A percentile compares a stretch with the other conserved stretches of the same genome.
Evolutionary conservation across 306 rosid species (phyloP).

Genomic region (Sechiopsis laciniata): DNA sequence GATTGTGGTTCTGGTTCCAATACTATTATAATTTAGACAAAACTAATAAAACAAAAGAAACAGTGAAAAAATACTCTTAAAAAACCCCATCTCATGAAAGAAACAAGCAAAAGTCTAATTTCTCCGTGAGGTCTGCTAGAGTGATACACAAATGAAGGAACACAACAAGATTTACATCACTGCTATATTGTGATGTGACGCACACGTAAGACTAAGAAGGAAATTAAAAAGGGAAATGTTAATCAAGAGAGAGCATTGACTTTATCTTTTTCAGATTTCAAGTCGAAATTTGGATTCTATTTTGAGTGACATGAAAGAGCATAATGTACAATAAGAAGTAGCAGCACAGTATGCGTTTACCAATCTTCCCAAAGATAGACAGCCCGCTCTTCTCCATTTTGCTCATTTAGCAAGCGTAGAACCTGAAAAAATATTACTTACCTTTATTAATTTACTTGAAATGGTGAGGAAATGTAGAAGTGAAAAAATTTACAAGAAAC

Average conservation of each 20-base stretch:
- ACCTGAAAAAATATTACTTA: constrained; percentile 48
- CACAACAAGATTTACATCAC: not conserved
- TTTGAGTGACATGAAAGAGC: not conserved
- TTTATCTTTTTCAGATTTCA: not conserved
- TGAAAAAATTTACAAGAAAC: constrained; percentile 39
- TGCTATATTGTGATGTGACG: not conserved
- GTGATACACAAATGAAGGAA: not conserved
- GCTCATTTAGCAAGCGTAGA: constrained; percentile 79
- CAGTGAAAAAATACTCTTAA: no score
- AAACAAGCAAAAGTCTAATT: not conserved
- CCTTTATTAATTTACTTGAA: constrained; percentile 24
- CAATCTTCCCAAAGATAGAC: constrained; percentile 68
- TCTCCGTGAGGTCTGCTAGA: not conserved
- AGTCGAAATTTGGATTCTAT: not conserved
- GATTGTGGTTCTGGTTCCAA: not conserved
- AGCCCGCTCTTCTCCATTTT: constrained; percentile 61
- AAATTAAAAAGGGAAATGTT: not conserved
- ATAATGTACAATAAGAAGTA: not conserved
- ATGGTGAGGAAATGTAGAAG: constrained; percentile 15
- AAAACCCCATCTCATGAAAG: not conserved
- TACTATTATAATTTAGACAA: not conserved
- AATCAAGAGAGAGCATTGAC: not conserved
- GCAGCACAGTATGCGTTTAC: constrained; percentile 36
- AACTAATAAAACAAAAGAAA: not conserved
- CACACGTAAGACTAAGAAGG: not conserved